Conservation (phyloP, 768 basidiomycete genomes). For the Mycena crocata region DNA sequence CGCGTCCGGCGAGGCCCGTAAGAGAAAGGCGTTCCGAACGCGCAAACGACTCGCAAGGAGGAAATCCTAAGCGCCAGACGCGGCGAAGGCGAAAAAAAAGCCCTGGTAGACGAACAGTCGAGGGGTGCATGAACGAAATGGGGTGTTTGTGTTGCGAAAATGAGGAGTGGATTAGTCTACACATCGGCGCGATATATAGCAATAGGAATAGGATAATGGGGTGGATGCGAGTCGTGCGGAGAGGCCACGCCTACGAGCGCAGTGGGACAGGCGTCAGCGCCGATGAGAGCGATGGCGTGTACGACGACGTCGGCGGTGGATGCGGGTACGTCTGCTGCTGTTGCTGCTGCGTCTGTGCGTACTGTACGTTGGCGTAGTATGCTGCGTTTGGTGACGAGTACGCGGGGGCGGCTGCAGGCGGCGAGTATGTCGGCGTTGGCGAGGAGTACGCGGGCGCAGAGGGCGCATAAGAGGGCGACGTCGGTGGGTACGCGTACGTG, state of each 20-base stretch:
- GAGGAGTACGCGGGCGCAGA: background rate
- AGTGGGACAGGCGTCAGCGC: constrained; percentile 52
- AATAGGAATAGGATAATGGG: constrained; percentile 23
- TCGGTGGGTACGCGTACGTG: background rate
- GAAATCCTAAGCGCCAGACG: no score
- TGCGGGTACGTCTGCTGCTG: constrained; percentile 1
- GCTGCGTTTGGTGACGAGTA: constrained; percentile 8
- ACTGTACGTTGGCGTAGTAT: background rate
- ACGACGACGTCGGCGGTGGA: constrained; percentile 15
- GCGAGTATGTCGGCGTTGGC: no score
- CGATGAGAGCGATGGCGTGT: constrained; percentile 53
- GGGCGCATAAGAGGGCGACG: no score
- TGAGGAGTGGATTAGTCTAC: constrained; percentile 10
- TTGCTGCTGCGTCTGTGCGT: background rate
- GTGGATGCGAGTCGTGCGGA: background rate
- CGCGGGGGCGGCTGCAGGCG: background rate
- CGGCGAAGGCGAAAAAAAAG: no score
- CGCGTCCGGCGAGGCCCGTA: no score
- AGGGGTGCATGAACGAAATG: constrained; percentile 12
- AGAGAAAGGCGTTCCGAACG: no score
- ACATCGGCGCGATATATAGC: constrained; percentile 27
- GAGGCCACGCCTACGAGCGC: constrained; percentile 30
- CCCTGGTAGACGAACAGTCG: no score
- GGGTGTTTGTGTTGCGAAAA: background rate
- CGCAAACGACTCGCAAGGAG: no score